A percentile compares a stretch with the other conserved stretches of the same genome.
Conservation (phyloP, 2,329 filamentous ascomycete genomes). For the Colletotrichum sp. region DNA sequence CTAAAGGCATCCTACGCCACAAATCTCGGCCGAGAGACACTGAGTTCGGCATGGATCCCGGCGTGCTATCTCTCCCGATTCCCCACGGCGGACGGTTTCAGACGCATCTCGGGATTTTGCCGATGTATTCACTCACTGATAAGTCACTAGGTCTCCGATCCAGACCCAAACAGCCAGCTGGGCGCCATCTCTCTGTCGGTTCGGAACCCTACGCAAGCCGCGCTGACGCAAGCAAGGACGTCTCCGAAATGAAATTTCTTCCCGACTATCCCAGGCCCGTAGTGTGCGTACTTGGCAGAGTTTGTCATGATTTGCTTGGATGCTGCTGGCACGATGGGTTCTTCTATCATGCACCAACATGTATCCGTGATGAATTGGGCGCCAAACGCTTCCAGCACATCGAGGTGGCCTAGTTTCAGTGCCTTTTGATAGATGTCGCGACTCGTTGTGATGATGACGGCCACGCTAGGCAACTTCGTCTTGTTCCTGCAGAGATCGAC, state of each 20-base stretch:
- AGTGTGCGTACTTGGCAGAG: conserved; percentile 52
- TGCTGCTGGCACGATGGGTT: conserved; percentile 37
- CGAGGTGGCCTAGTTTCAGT: conserved; percentile 31
- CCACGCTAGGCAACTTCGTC: conserved; percentile 23
- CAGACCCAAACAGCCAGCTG: not conserved
- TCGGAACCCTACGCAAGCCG: conserved; percentile 2
- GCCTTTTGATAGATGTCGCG: not conserved
- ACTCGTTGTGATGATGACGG: conserved; percentile 21
- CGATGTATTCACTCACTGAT: not conserved
- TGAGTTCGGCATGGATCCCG: not conserved
- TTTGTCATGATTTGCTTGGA: conserved; percentile 45
- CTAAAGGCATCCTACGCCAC: not conserved
- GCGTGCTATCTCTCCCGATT: not conserved
- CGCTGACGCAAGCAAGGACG: conserved; percentile 26
- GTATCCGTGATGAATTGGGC: conserved; percentile 34
- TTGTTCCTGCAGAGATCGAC: conserved; percentile 30
- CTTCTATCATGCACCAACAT: conserved; percentile 52
- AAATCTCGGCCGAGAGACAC: not conserved
- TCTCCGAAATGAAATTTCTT: conserved; percentile 28
- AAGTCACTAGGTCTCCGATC: not conserved
- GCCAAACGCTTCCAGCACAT: conserved; percentile 38
- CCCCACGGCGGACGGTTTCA: not conserved
- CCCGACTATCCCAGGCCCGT: conserved; percentile 32
- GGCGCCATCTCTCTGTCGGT: not conserved
- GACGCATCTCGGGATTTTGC: not conserved